A percentile compares a stretch with the other conserved stretches of the same genome.
Conservation (phyloP, 495 filamentous ascomycete species). For the Podospora pseudopauciseta region DNA sequence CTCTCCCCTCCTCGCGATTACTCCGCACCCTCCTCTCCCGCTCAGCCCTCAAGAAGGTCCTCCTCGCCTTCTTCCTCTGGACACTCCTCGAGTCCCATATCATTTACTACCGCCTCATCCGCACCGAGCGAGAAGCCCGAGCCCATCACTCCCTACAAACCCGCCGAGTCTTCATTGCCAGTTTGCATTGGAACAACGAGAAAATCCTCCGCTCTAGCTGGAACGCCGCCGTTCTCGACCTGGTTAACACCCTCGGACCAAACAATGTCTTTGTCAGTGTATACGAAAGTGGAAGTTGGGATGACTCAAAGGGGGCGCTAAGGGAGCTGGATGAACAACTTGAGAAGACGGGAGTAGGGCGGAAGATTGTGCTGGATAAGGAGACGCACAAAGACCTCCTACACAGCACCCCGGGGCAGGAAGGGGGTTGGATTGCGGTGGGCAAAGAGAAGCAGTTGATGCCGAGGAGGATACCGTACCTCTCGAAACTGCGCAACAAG, state of each 20-base stretch:
- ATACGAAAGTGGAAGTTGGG: slow-evolving; percentile 69
- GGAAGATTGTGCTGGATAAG: slow-evolving; percentile 52
- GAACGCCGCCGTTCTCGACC: slow-evolving; percentile 56
- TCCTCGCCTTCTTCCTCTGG: slow-evolving; percentile 26
- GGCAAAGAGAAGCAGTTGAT: slow-evolving; percentile 44
- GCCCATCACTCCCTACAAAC: slow-evolving; percentile 12
- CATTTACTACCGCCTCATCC: slow-evolving; percentile 29
- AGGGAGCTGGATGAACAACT: slow-evolving; percentile 55
- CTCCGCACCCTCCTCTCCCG: slow-evolving; percentile 24
- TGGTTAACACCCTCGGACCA: slow-evolving; percentile 54
- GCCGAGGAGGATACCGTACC: slow-evolving; percentile 61
- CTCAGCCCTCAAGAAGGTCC: slow-evolving; percentile 28
- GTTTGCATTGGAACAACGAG: slow-evolving; percentile 69
- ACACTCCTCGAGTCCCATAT: slow-evolving; percentile 32
- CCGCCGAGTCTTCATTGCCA: slow-evolving; percentile 61
- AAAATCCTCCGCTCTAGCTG: slow-evolving; percentile 57
- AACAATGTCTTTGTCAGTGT: slow-evolving; percentile 69
- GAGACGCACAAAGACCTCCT: slow-evolving; percentile 58
- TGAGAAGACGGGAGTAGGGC: slow-evolving; percentile 48
- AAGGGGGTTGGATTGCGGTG: slow-evolving; percentile 56
- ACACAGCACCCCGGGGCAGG: slow-evolving; percentile 35
- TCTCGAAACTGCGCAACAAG: slow-evolving; percentile 60
- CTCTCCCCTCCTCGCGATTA: slow-evolving; percentile 20
- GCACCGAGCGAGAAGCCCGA: slow-evolving; percentile 20
- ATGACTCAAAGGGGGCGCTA: slow-evolving; percentile 63